Evolutionary conservation across 345 rosid genomes (phyloP), one percentile per base, ranked within the genome.

Genomic region (Citrus mangshanensis): DNA sequence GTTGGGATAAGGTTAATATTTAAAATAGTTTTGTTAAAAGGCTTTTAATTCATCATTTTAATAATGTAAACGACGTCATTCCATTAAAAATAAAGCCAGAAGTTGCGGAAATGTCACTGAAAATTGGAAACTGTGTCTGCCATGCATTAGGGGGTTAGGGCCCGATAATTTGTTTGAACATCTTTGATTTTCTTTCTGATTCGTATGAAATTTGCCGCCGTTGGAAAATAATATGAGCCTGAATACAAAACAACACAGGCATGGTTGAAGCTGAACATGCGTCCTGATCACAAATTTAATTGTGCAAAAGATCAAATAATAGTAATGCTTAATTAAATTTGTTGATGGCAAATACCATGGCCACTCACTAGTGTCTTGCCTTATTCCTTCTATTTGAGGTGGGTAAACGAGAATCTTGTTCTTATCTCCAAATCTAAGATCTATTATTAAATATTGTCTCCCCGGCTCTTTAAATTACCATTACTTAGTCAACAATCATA

Each of bases 81-180:
- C 86, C 83, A 78, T 78, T 82, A 63, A 28, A 35, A 54, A 49
- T 71, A 82, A 84, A 82, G 88, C 91, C 88, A 60, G 13, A 78
- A 75, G 25, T 88, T 67, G 42, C 81, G 91, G 86, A 67, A 32
- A 13, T 58, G 74, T 55, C 58, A 68, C 83, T 81, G 77, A 77
- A 83, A 79, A 40, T 72, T 73, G 38, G 67, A 46, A 35, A 73
- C n/a, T 35, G 34, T 72, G 68, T 46, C 21, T 46, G 73, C 81
- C 68, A 49, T 63, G 37, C 21, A 14, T 40, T 59, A 46, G 30
- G 65, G 34, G 65, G 34, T 54, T 25, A 64, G 61, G 37, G 19
- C 37, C 2, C 2, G 18, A 22, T 4, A 68, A 54, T 38, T 77
- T 67, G 37, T 37, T 56, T 40, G 28, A 54, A 67, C 42, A 40